Evolutionary conservation across 352 stramenopile species (phyloP), one percentile per base, ranked within the genome.

Genomic region (Phytophthora kernoviae): DNA sequence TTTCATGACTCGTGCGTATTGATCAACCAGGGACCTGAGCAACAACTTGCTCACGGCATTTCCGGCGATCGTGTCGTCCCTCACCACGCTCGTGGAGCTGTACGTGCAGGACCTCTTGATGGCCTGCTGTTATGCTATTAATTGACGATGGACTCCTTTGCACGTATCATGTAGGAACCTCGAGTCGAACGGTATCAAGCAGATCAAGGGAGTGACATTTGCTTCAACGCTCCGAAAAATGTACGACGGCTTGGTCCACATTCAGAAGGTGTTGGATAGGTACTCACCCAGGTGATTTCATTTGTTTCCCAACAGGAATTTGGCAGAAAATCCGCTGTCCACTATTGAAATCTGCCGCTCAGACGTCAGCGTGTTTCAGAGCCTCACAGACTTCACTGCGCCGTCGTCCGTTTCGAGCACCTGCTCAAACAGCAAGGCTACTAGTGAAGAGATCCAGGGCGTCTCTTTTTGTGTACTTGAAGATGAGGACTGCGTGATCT

Each of bases 71-170:
- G 63, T 91, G 12, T 73, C 79, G 1, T 59, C 62, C 4, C 68
- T 88, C 22, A 73, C 66, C 0, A 74, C 72, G 7, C 81, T 91
- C 15, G 32, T 79, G 7, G 69, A 80, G 26, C 49, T 91, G 82
- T 91, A 73, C 17, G 79, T 78, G 22, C 4, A 33, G 21, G 11
- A 36, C 24, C 6, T 30, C 24, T 5, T 11, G 18, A 27, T 40
- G 20, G 14, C 15, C 6, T 43, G 33, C 21, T 65, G 5, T 17
- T 34, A 0, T 21, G 17, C 21, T 32, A 10, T 21, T 17, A 27
- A 6, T 43, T 8, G 4, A 54, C 32, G 30, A n/a, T 46, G 49
- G 15, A 61, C 52, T 41, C 21, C 49, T 30, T 20, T 42, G 10
- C 5, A 15, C 14, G 20, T 42, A 14, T 34, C 17, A 15, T 54